Evolutionary conservation across 805 yeast species (phyloP), one percentile per base, ranked within the genome.

Genomic region (Saccharomycopsis fibuligera): DNA sequence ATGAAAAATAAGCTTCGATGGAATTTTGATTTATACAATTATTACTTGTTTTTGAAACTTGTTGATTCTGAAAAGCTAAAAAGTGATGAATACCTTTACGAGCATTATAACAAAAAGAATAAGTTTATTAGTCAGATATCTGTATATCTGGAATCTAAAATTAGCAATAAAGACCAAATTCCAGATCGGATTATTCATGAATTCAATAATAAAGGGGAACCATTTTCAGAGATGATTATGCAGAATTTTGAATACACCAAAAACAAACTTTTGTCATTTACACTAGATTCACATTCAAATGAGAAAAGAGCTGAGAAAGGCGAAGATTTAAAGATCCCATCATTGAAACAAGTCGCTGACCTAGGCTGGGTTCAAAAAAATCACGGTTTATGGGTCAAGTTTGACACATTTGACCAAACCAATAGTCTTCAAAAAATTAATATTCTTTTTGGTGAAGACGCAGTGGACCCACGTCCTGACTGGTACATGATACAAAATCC

Each of bases 401-500:
- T 68, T 44, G 87, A 79, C 4, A 49, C 58, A 3, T 69, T 62
- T 35, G 57, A 60, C 25, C 62, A 62, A 23, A 56, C 60, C 9
- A 51, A 62, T 19, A 68, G 79, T 0, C 61, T 83, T 12, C 74
- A 79, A 1, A 82, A 70, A 2, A 59, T 84, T 17, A 83, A 81
- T 50, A 69, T 83, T 2, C 64, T 85, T 29, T 85, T 73, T 62
- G 87, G 89, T 1, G 60, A 60, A 3, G 83, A 77, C 53, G 79
- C 82, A 0, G 76, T 73, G 2, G 89, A 83, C 45, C 87, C 89
- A 3, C 65, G 89, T 38, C 79, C 79, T 1, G 74, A 75, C 42
- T 85, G 91, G 91, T 55, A 61, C 2, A 57, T 74, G 14, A 45
- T 70, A 3, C 48, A 56, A 45, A 55, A 59, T 9, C 44, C 53